Percentiles rank a stretch among this genome's conserved stretches.
phyloP scores from a whole-genome alignment of 2,329 filamentous ascomycete genomes.

The Penicillium sp. region DNA sequence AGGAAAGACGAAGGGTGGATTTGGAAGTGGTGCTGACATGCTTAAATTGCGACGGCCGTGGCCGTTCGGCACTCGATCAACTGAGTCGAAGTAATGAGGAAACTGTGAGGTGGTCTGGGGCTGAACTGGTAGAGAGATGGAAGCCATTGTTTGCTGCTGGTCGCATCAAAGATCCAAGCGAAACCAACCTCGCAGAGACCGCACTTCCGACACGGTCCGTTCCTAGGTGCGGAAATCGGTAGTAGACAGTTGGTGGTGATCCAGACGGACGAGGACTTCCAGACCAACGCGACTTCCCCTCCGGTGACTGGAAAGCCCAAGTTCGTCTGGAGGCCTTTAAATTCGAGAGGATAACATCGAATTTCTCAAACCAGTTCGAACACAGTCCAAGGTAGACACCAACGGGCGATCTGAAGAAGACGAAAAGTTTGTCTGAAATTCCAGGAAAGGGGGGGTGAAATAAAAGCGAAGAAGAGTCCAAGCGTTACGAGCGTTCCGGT shows the following conservation, averaged over 20 bases:
- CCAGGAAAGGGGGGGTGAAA: slow-evolving; percentile 11
- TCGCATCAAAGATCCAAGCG: slow-evolving; percentile 8
- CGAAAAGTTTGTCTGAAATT: slow-evolving; percentile 1
- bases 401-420: slow-evolving; percentile 6
- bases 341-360: slow-evolving; percentile 29
- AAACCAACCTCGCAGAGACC: slow-evolving; percentile 11
- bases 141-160: slow-evolving; percentile 36
- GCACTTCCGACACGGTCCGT: slow-evolving; percentile 13
- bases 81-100: slow-evolving; percentile 34
- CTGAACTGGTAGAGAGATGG: slow-evolving; percentile 42
- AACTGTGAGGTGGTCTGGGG: slow-evolving; percentile 32
- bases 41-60: slow-evolving; percentile 33
- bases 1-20: slow-evolving; percentile 71
- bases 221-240: slow-evolving; percentile 3
- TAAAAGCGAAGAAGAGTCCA: slow-evolving; percentile 2
- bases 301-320: slow-evolving; percentile 30
- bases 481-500: background rate
- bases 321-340: slow-evolving; percentile 35
- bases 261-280: slow-evolving; percentile 33
- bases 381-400: slow-evolving; percentile 6
- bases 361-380: slow-evolving; percentile 9
- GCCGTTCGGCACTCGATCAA: slow-evolving; percentile 23
- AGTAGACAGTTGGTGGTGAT: slow-evolving; percentile 23
- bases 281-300: slow-evolving; percentile 34
- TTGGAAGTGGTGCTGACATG: slow-evolving; percentile 52